Evolutionary conservation across 2,329 filamentous ascomycete genomes (phyloP).

Genomic region (Colletotrichum kahawae): DNA sequence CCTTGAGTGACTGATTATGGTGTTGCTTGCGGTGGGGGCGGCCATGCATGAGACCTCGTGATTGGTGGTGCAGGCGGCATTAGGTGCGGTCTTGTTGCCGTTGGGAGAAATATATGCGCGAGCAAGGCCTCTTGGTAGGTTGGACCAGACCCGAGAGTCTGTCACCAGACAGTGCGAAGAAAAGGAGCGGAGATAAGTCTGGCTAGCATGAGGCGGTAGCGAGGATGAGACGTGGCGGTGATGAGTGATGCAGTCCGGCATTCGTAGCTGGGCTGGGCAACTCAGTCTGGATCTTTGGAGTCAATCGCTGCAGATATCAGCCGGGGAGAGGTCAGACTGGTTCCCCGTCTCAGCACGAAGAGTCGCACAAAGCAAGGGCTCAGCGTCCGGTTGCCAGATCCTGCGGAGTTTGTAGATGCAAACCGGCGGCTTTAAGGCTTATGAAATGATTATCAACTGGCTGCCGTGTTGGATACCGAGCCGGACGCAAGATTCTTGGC

Average conservation of each 20-base stretch:
- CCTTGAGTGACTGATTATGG: neutral
- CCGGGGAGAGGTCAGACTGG: neutral
- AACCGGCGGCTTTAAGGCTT: neutral
- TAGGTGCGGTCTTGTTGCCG: neutral
- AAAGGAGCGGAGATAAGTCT: neutral
- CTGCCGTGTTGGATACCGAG: neutral
- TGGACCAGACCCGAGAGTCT: neutral
- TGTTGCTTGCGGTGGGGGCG: neutral
- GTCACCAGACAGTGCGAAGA: slow-evolving; percentile 1
- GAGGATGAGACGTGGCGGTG: neutral
- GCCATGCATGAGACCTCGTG: neutral
- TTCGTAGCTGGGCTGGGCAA: neutral
- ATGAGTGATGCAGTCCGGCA: neutral
- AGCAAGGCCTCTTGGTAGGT: neutral
- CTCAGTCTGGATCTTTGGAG: neutral
- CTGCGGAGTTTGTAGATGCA: neutral
- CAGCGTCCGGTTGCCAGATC: neutral
- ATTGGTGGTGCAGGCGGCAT: slow-evolving; percentile 1
- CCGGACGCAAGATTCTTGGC: neutral
- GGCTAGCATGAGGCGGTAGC: neutral
- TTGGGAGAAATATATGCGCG: neutral
- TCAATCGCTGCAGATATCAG: neutral
- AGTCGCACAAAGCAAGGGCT: neutral
- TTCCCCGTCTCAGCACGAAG: neutral
- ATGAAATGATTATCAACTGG: neutral